A percentile compares a stretch with the other conserved stretches of the same genome.
These are phyloP conservation scores for Lipomyces yamadae DNA, from an alignment of 805 yeast genomes.

Conservation along the genomic window DNA sequence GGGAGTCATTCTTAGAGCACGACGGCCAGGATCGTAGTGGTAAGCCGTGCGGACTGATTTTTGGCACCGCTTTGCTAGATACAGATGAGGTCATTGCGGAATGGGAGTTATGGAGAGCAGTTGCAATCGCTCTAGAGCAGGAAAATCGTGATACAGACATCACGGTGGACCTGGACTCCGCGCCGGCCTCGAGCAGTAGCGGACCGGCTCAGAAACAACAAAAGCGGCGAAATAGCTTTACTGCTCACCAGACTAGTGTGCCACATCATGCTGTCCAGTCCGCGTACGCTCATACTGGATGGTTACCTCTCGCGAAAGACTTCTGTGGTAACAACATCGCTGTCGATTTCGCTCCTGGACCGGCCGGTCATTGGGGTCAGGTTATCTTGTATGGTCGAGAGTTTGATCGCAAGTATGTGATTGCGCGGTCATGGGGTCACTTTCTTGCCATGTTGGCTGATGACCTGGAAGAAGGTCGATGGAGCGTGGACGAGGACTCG, in stretches of 20 bases:
- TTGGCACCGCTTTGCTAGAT: constrained; percentile 78
- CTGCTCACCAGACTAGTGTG: constrained; percentile 59
- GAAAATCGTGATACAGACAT: constrained; percentile 11
- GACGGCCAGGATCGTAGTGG: constrained; percentile 91
- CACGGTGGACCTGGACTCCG: not conserved
- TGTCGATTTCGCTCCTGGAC: constrained; percentile 83
- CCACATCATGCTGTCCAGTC: constrained; percentile 78
- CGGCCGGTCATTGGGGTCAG: constrained; percentile 83
- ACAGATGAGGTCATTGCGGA: constrained; percentile 79
- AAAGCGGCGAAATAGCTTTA: constrained; percentile 13
- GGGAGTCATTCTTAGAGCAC: constrained; percentile 77
- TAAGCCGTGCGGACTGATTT: constrained; percentile 74
- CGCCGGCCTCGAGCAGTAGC: constrained; percentile 21
- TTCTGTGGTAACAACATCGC: constrained; percentile 91
- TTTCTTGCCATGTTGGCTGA: constrained; percentile 81
- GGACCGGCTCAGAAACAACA: constrained; percentile 15
- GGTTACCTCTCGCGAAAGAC: constrained; percentile 93
- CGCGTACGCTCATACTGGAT: constrained; percentile 82
- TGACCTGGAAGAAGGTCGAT: constrained; percentile 84
- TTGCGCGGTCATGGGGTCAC: constrained; percentile 89
- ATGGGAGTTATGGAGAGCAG: constrained; percentile 84
- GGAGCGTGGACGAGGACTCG: constrained; percentile 66
- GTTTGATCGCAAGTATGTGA: constrained; percentile 83
- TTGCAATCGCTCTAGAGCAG: constrained; percentile 49
- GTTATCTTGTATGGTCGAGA: constrained; percentile 93